Evolutionary conservation across 495 filamentous ascomycete genomes (phyloP).

Genomic region (Hyphodiscus hymeniophilus): DNA sequence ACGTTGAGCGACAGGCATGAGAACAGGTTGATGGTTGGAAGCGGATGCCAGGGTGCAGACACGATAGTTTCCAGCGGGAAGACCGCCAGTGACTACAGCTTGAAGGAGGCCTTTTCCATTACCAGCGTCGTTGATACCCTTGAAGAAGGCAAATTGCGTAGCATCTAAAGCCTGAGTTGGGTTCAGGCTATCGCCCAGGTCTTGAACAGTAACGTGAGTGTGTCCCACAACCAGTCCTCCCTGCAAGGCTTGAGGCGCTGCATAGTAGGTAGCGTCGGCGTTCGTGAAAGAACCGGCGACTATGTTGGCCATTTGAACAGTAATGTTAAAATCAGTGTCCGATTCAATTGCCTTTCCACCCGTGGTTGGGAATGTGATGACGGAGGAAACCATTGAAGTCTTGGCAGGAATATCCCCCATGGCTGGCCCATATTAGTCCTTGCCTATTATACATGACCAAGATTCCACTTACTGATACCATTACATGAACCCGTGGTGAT

Average conservation of each 20-base stretch:
- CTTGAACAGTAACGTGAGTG: slow-evolving; percentile 59
- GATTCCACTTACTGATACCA: slow-evolving; percentile 51
- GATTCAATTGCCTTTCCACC: slow-evolving; percentile 34
- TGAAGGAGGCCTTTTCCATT: slow-evolving; percentile 52
- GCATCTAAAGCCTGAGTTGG: slow-evolving; percentile 48
- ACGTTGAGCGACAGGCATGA: slow-evolving; percentile 71
- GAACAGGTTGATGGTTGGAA: slow-evolving; percentile 68
- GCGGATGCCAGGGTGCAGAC: slow-evolving; percentile 63
- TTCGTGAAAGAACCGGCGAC: slow-evolving; percentile 60
- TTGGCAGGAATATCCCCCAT: slow-evolving; percentile 66
- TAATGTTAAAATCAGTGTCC: slow-evolving; percentile 48
- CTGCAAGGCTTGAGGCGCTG: slow-evolving; percentile 55
- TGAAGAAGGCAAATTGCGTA: slow-evolving; percentile 60
- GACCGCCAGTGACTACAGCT: slow-evolving; percentile 49
- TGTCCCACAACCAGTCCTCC: slow-evolving; percentile 41
- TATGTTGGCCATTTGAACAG: slow-evolving; percentile 52
- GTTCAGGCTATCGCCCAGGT: slow-evolving; percentile 43
- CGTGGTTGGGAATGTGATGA: slow-evolving; percentile 49
- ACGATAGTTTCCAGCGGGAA: slow-evolving; percentile 50
- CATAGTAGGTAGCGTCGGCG: slow-evolving; percentile 55
- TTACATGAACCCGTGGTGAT: slow-evolving; percentile 62
- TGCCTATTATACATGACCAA: slow-evolving; percentile 20
- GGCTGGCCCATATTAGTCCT: slow-evolving; percentile 12
- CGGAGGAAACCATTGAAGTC: slow-evolving; percentile 57
- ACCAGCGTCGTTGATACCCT: slow-evolving; percentile 68